phyloP scores from a whole-genome alignment of 768 basidiomycete genomes.

The Leccinum uliginosum region DNA sequence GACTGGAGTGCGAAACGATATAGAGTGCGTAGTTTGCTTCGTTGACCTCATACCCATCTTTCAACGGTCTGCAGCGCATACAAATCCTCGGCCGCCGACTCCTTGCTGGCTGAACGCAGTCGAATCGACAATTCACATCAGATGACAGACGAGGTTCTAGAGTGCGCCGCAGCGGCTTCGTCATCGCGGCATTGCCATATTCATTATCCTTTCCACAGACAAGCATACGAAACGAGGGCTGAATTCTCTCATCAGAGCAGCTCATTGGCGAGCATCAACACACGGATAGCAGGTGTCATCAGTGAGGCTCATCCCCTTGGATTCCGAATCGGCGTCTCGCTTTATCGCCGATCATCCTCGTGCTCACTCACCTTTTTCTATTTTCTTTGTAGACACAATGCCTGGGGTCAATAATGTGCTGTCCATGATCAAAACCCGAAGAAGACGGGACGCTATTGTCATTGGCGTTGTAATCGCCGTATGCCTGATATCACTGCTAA shows the following conservation, averaged over 20 bases:
- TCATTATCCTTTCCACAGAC: slow-evolving; percentile 46
- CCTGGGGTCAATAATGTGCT: slow-evolving; percentile 93
- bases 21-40: slow-evolving; percentile 58
- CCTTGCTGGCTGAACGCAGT: slow-evolving; percentile 81
- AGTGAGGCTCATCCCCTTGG: slow-evolving; percentile 42
- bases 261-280: slow-evolving; percentile 73
- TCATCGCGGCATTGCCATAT: not conserved
- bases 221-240: slow-evolving; percentile 94
- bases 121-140: slow-evolving; percentile 89
- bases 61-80: slow-evolving; percentile 60
- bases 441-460: slow-evolving; percentile 86
- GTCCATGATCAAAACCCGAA: slow-evolving; percentile 87
- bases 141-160: slow-evolving; percentile 90
- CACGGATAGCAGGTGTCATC: slow-evolving; percentile 78
- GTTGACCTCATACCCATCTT: not conserved
- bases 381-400: slow-evolving; percentile 56
- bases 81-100: slow-evolving; percentile 84
- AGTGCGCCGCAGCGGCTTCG: slow-evolving; percentile 45
- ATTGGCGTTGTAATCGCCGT: slow-evolving; percentile 86
- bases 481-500: slow-evolving; percentile 62
- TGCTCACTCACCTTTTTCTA: not conserved
- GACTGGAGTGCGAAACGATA: slow-evolving; percentile 90
- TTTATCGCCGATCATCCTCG: not conserved
- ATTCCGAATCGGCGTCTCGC: too few species aligned
- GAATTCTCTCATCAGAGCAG: slow-evolving; percentile 84